phyloP scores from a whole-genome alignment of 2,329 filamentous ascomycete species.

The Sclerotinia trifoliorum region DNA sequence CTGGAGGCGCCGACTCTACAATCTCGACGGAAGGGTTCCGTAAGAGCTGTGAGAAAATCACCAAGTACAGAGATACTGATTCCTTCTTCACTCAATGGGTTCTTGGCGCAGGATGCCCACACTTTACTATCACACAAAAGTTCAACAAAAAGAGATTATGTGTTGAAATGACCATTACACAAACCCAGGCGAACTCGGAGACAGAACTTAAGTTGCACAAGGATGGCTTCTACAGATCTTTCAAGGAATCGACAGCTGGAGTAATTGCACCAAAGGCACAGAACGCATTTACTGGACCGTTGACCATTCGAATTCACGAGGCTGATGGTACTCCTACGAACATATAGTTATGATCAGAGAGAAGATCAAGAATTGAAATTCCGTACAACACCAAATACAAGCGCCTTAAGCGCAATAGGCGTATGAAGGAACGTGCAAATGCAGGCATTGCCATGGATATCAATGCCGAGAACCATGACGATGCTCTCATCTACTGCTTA shows the following conservation, averaged over 20 bases:
- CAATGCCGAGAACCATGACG: constrained; percentile 66
- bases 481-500: constrained; percentile 84
- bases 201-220: constrained; percentile 60
- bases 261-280: constrained; percentile 69
- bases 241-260: constrained; percentile 73
- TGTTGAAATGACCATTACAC: constrained; percentile 85
- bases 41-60: constrained; percentile 81
- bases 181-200: constrained; percentile 56
- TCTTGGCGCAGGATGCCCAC: constrained; percentile 80
- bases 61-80: constrained; percentile 76
- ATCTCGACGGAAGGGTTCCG: constrained; percentile 74
- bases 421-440: constrained; percentile 74
- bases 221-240: constrained; percentile 76
- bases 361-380: constrained; percentile 83
- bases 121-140: constrained; percentile 78
- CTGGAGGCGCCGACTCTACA: constrained; percentile 68
- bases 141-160: constrained; percentile 98
- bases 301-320: constrained; percentile 97
- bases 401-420: constrained; percentile 82
- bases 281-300: constrained; percentile 86
- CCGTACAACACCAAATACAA: constrained; percentile 99
- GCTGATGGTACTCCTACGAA: constrained; percentile 96
- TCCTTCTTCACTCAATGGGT: constrained; percentile 95
- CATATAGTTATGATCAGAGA: constrained; percentile 97
- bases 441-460: constrained; percentile 63